A percentile compares a stretch with the other conserved stretches of the same genome.
Conservation (phyloP, 2,329 filamentous ascomycete species). For the Bipolaris bicolor region DNA sequence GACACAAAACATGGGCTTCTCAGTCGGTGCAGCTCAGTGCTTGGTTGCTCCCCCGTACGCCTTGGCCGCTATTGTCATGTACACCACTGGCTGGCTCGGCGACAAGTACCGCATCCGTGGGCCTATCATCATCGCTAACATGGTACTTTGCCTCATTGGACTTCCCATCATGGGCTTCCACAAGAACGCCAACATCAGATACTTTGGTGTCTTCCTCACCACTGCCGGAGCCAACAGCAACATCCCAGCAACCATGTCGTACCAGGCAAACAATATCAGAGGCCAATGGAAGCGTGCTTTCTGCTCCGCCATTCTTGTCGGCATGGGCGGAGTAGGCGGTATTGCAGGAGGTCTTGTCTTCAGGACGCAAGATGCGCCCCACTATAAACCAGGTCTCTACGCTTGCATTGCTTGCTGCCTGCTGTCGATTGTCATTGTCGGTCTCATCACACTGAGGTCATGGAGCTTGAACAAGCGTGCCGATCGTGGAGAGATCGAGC, state of each 20-base stretch:
- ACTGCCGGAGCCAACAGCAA: constrained; percentile 80
- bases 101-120: constrained; percentile 72
- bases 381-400: constrained; percentile 47
- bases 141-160: constrained; percentile 69
- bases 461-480: constrained; percentile 46
- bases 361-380: constrained; percentile 50
- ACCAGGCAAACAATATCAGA: constrained; percentile 86
- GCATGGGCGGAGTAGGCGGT: constrained; percentile 77
- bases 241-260: constrained; percentile 74
- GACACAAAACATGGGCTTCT: constrained; percentile 66
- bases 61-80: constrained; percentile 48
- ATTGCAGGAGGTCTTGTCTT: constrained; percentile 79
- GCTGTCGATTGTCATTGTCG: constrained; percentile 46
- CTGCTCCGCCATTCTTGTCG: constrained; percentile 75
- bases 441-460: constrained; percentile 42
- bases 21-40: constrained; percentile 68
- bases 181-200: constrained; percentile 62
- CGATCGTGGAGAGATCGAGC: constrained; percentile 50
- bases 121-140: constrained; percentile 31
- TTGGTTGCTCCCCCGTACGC: constrained; percentile 63
- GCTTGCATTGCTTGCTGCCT: constrained; percentile 49
- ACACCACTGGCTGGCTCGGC: constrained; percentile 66
- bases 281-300: constrained; percentile 90
- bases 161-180: constrained; percentile 76
- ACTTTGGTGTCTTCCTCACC: constrained; percentile 77